Evolutionary conservation across 23 red algal genomes (phyloP), one percentile per base, ranked within the genome.

Genomic region (Agarophyton chilense): DNA sequence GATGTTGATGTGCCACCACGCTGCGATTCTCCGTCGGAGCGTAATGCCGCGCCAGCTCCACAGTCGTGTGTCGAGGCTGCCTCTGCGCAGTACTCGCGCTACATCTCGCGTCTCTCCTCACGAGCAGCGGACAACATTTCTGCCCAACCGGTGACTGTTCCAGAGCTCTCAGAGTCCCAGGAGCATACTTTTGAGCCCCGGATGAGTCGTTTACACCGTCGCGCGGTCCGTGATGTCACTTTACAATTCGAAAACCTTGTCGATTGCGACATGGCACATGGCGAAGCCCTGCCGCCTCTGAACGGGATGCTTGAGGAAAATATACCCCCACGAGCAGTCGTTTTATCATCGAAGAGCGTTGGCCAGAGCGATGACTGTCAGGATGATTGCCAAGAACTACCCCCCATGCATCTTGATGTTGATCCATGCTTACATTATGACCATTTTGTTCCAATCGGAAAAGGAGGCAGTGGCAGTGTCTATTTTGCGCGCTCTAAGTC

Each of bases 401-500:
- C 82, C 24, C 57, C 73, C 8, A 67, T 90, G 70, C 86, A 90
- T 57, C 35, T 67, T 61, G 72, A 79, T 22, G 86, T 90, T 31
- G 72, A 90, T 51, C 86, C 86, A 8, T 52, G 54, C 22, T 34
- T 32, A 11, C 52, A 50, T 64, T 90, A 64, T 63, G 49, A 39
- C 9, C 46, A 79, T 76, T 90, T 90, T 90, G 72, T 62, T 35
- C 52, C 86, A 19, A 71, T 79, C 24, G 86, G 86, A 2, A 67
- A 78, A 41, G 86, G 86, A 19, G 86, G 68, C 4, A 74, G 63
- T 29, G 86, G 86, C 10, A 78, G 72, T 45, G 86, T 90, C 16
- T 90, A 71, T 65, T 90, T 90, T 51, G 86, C 86, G 35, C 52
- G 53, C 24, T 52, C 52, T 4, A 79, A 90, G 38, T n/a, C 36